A percentile compares a stretch with the other conserved stretches of the same genome.
Evolutionary conservation across 805 yeast genomes (phyloP).

Genomic region (Huiozyma sinensis): DNA sequence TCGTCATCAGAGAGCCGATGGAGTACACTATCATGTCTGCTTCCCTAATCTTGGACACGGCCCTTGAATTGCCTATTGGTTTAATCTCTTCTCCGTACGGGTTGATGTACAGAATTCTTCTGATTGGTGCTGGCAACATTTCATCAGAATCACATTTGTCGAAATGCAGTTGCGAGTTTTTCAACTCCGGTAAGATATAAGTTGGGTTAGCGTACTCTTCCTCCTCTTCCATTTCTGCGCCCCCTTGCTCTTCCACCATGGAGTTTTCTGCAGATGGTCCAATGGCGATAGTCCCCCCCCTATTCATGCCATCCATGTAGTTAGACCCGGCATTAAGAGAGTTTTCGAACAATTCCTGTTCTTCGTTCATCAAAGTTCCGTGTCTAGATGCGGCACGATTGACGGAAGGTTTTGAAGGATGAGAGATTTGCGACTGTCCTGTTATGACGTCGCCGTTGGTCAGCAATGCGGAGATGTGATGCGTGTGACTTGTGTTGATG

Average conservation of each 20-base stretch:
- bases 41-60: slow-evolving; percentile 37
- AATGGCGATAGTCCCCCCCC: not conserved
- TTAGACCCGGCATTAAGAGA: not conserved
- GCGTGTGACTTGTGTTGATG: slow-evolving; percentile 71
- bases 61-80: slow-evolving; percentile 61
- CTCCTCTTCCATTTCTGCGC: slow-evolving; percentile 33
- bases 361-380: not conserved
- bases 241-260: slow-evolving; percentile 19
- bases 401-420: slow-evolving; percentile 39
- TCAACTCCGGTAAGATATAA: slow-evolving; percentile 57
- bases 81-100: slow-evolving; percentile 81
- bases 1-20: slow-evolving; percentile 83
- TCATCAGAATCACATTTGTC: slow-evolving; percentile 40
- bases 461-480: slow-evolving; percentile 72
- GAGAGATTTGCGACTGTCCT: slow-evolving; percentile 91
- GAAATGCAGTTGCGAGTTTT: slow-evolving; percentile 64
- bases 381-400: slow-evolving; percentile 3
- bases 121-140: slow-evolving; percentile 66
- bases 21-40: slow-evolving; percentile 59
- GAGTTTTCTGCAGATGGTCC: slow-evolving; percentile 12
- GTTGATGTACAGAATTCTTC: slow-evolving; percentile 66
- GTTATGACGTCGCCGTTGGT: slow-evolving; percentile 62
- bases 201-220: slow-evolving; percentile 45
- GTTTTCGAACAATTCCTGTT: not conserved
- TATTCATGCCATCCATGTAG: not conserved